Conservation (phyloP, 164 flowering plant species). For the Akebia trifoliata region DNA sequence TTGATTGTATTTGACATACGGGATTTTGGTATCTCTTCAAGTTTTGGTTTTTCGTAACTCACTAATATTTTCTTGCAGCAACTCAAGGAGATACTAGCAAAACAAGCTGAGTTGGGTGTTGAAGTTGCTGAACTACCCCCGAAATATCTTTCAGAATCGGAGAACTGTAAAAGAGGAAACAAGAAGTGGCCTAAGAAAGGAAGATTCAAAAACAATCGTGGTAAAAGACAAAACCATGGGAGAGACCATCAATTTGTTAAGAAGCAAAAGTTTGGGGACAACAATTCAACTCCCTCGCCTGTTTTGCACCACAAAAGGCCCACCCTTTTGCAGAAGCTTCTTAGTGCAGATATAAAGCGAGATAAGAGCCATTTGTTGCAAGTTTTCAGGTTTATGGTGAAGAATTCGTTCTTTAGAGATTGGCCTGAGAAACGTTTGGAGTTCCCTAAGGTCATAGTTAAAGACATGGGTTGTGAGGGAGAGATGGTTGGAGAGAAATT, state of each 20-base stretch:
- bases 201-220: conserved; percentile 40
- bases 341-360: conserved; percentile 57
- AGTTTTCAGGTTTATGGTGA: conserved; percentile 73
- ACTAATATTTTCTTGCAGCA: conserved; percentile 43
- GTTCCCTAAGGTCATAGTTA: conserved; percentile 47
- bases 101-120: conserved; percentile 87
- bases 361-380: conserved; percentile 68
- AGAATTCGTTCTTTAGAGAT: conserved; percentile 65
- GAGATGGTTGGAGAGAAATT: conserved; percentile 11
- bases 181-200: conserved; percentile 21
- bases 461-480: conserved; percentile 26
- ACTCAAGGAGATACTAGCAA: conserved; percentile 79
- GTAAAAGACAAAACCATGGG: conserved; percentile 39
- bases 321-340: conserved; percentile 77
- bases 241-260: conserved; percentile 28
- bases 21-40: not conserved
- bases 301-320: conserved; percentile 34
- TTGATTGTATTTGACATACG: not conserved
- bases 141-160: conserved; percentile 53
- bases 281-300: conserved; percentile 19
- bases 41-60: not conserved
- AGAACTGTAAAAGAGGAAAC: conserved; percentile 21
- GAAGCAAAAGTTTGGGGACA: conserved; percentile 30
- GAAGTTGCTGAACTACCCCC: conserved; percentile 91
- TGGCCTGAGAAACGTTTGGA: conserved; percentile 52